Evolutionary conservation across 441 rosid species (phyloP), one percentile per base, ranked within the genome.

Genomic region (Pelargonium myrrhifolium): DNA sequence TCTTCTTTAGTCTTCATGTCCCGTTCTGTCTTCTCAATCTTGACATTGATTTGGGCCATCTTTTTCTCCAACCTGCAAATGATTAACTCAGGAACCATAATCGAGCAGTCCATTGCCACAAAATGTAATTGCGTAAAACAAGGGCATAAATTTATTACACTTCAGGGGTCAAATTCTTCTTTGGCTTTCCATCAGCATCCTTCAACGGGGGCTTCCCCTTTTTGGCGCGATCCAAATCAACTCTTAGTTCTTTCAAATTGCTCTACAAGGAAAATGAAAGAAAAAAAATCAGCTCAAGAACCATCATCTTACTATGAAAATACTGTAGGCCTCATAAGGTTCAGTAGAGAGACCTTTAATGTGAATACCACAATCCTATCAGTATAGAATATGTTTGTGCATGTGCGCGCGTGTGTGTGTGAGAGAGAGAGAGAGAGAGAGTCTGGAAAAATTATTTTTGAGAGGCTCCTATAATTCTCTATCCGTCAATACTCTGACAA

Each of bases 171-270:
- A 92, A 71, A 78, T 85, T 90, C 86, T 92, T 87, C 87, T 92
- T 95, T 78, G 35, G 90, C 82, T 95, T 95, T 75, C 99, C 98
- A 67, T 89, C 91, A 35, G 96, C 71, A 68, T 84, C 93, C 86
- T 81, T 86, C 74, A 83, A 49, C 20, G 97, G 98, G 39, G 99
- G 86, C 89, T 87, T 95, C 70, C 98, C 96, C 79, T 86, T 95
- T 80, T 73, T 88, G 49, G 98, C 96, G 75, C 97, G 79, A 65
- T 95, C 98, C 69, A 90, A 78, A 82, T 92, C 99, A 18, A 68
- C 69, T 72, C 78, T 84, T 68, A 92, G 80, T 78, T 89, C 98
- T 78, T 85, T 81, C 63, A 90, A 65, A 66, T 72, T 79, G 63
- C 53, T 85, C 98, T 95, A 83, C 75, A 76, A 71, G 62, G 51